Evolutionary conservation across 257 asterid species (phyloP).

Genomic region (Cruciata laevipes): DNA sequence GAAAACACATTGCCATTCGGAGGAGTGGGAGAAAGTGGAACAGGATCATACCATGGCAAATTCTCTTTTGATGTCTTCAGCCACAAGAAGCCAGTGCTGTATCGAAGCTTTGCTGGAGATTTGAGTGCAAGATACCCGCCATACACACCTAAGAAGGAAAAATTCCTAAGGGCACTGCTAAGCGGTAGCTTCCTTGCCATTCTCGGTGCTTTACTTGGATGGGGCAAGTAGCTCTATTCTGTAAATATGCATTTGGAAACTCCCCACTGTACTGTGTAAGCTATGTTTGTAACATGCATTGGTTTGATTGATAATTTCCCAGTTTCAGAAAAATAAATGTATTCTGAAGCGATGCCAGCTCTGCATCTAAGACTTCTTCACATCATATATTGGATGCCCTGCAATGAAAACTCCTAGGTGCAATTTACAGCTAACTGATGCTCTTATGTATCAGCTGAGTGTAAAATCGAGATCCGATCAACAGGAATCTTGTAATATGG

Average conservation of each 20-base stretch:
- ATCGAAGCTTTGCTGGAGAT: slow-evolving; percentile 63
- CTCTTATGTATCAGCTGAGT: neutral
- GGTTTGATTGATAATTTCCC: neutral
- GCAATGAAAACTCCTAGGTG: neutral
- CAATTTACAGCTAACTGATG: neutral
- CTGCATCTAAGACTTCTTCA: neutral
- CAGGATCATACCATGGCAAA: slow-evolving; percentile 89
- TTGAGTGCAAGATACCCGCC: slow-evolving; percentile 81
- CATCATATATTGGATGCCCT: neutral
- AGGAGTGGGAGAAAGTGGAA: slow-evolving; percentile 95
- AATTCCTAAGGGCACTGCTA: slow-evolving; percentile 52
- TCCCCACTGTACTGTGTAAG: neutral
- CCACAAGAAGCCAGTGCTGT: slow-evolving; percentile 81
- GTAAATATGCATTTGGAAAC: slow-evolving; percentile 13
- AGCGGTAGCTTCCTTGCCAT: slow-evolving; percentile 48
- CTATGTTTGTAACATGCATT: neutral
- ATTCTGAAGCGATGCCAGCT: neutral
- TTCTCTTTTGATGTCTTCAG: slow-evolving; percentile 82
- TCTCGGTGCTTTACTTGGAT: slow-evolving; percentile 63
- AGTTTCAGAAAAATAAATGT: neutral
- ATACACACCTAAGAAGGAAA: slow-evolving; percentile 49
- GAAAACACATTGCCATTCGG: slow-evolving; percentile 68
- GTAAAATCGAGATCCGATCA: slow-evolving; percentile 17
- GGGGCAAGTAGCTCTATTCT: slow-evolving; percentile 26
- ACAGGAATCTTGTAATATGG: slow-evolving; percentile 34